phyloP scores from a whole-genome alignment of 2,329 filamentous ascomycete genomes.

The Colletotrichum incanum region DNA sequence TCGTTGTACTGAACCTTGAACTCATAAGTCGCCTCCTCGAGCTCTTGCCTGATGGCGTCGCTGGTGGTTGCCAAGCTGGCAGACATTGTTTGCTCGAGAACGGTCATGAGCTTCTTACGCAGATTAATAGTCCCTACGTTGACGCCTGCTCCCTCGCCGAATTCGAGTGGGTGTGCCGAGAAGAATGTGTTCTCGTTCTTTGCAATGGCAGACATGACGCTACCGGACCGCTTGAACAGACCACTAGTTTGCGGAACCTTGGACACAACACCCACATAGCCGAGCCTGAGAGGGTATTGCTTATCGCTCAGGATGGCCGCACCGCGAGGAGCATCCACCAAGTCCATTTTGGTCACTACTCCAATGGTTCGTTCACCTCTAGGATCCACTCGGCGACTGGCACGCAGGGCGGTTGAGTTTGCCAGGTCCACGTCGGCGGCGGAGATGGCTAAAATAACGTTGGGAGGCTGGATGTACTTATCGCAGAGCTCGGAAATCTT shows the following conservation, averaged over 20 bases:
- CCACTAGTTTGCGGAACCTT: slow-evolving; percentile 79
- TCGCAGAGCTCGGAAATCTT: slow-evolving; percentile 97
- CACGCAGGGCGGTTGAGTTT: slow-evolving; percentile 92
- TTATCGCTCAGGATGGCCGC: slow-evolving; percentile 85
- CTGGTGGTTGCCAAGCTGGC: slow-evolving; percentile 90
- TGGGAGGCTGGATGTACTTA: slow-evolving; percentile 97
- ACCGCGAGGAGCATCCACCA: slow-evolving; percentile 88
- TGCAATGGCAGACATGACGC: slow-evolving; percentile 84
- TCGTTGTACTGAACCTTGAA: slow-evolving; percentile 99
- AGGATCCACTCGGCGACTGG: slow-evolving; percentile 92
- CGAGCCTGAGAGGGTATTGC: slow-evolving; percentile 94
- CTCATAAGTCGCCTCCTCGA: slow-evolving; percentile 97
- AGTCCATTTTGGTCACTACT: slow-evolving; percentile 99
- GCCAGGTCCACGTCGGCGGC: slow-evolving; percentile 97
- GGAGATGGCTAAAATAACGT: slow-evolving; percentile 97
- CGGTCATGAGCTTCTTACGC: slow-evolving; percentile 96
- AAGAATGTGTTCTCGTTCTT: slow-evolving; percentile 94
- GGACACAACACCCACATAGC: slow-evolving; percentile 96
- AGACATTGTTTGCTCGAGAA: slow-evolving; percentile 97
- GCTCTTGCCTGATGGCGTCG: slow-evolving; percentile 93
- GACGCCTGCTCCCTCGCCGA: slow-evolving; percentile 80
- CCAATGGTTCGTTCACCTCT: slow-evolving; percentile 96
- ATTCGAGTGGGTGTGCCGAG: slow-evolving; percentile 84
- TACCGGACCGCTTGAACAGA: slow-evolving; percentile 86
- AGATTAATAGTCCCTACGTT: slow-evolving; percentile 88